A percentile compares a stretch with the other conserved stretches of the same genome.
These are phyloP conservation scores for Acanthamoeba royreba DNA, from an alignment of 208 protist genomes.

Conservation along the genomic window DNA sequence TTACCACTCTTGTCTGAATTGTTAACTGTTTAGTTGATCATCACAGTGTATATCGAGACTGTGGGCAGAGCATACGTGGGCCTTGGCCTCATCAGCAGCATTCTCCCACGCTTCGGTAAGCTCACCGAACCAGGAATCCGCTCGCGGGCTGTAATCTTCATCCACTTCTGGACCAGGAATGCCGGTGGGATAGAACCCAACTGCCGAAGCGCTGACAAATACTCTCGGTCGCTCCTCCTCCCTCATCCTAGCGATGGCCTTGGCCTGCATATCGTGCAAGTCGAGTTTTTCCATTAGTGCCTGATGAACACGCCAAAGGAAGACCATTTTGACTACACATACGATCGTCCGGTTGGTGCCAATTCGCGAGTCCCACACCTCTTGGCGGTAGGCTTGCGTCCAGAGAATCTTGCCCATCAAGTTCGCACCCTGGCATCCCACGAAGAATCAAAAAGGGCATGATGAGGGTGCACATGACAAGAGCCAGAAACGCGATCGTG, in stretches of 20 bases:
- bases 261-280: not conserved
- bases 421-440: not conserved
- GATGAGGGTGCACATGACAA: no score
- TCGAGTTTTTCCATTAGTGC: not conserved
- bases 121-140: conserved; percentile 16
- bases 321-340: not conserved
- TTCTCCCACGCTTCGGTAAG: not conserved
- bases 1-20: not conserved
- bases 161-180: conserved; percentile 33
- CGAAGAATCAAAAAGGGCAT: not conserved
- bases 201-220: conserved; percentile 7
- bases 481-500: no score
- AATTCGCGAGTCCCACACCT: conserved; percentile 13
- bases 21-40: not conserved
- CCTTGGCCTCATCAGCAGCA: not conserved
- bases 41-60: not conserved
- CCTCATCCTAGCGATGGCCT: not conserved
- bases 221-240: not conserved
- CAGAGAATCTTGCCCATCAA: conserved; percentile 8
- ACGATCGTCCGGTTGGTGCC: conserved; percentile 27
- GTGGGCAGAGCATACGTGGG: not conserved
- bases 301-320: not conserved
- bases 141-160: not conserved
- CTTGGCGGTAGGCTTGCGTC: not conserved
- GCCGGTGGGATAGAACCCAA: conserved; percentile 33